Evolutionary conservation across 2,329 filamentous ascomycete genomes (phyloP).

Genomic region (Aspergillus tubingensis): DNA sequence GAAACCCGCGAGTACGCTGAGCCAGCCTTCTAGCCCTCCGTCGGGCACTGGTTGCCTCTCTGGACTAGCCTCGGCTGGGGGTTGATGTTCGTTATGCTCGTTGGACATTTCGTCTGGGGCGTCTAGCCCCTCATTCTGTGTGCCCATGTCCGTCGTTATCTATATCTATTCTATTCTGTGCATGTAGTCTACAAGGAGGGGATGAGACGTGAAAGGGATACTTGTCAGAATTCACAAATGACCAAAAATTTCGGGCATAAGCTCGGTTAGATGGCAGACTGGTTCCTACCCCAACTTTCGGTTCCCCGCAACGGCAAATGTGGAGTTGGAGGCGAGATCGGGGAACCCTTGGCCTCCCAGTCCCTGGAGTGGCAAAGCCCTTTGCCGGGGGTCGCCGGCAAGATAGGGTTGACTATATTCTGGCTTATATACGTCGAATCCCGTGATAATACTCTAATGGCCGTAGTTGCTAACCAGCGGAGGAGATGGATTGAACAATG

Average conservation of each 20-base stretch:
- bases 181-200: not conserved
- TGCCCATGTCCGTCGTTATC: not conserved
- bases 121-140: not conserved
- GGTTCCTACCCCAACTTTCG: not conserved
- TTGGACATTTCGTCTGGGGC: not conserved
- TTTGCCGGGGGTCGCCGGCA: too few relatives aligned
- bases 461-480: too few relatives aligned
- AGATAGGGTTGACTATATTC: too few relatives aligned
- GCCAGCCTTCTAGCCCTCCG: slow-evolving; percentile 32
- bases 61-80: not conserved
- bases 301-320: not conserved
- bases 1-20: slow-evolving; percentile 33
- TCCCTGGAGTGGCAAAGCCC: too few relatives aligned
- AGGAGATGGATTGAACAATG: too few relatives aligned
- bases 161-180: not conserved
- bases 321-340: not conserved
- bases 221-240: not conserved
- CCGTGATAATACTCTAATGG: too few relatives aligned
- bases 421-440: too few relatives aligned
- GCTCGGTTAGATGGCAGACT: not conserved
- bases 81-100: not conserved
- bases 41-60: slow-evolving; percentile 19
- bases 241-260: not conserved
- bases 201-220: not conserved
- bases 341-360: not conserved